Evolutionary conservation across 2,329 filamentous ascomycete genomes (phyloP).

Genomic region (Fusarium armeniacum): DNA sequence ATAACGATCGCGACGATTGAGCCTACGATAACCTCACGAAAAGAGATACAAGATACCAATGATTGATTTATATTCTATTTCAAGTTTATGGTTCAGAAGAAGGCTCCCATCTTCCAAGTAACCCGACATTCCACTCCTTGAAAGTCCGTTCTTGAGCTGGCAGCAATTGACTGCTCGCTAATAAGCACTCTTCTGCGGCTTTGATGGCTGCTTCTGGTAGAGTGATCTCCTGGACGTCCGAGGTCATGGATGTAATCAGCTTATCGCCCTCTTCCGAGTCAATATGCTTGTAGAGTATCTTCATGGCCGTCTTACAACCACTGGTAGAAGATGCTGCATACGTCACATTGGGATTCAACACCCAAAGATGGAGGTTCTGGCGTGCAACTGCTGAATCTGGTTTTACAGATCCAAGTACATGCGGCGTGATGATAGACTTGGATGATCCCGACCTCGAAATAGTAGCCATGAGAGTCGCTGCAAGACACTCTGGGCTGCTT

Average conservation of each 20-base stretch:
- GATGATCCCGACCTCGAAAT: conserved; percentile 70
- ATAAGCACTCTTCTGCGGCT: conserved; percentile 61
- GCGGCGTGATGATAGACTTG: conserved; percentile 66
- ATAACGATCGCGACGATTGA: background rate
- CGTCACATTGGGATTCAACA: conserved; percentile 68
- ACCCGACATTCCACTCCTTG: conserved; percentile 75
- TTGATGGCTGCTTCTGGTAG: conserved; percentile 66
- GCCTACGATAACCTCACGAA: background rate
- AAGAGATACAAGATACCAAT: background rate
- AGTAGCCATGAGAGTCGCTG: conserved; percentile 66
- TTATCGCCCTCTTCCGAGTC: conserved; percentile 60
- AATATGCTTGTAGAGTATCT: conserved; percentile 66
- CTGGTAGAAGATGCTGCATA: conserved; percentile 61
- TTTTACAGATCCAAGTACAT: conserved; percentile 33
- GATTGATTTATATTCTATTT: background rate
- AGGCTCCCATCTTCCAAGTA: conserved; percentile 64
- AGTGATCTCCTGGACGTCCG: conserved; percentile 70
- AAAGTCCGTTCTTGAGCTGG: conserved; percentile 70
- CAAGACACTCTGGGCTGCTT: conserved; percentile 64
- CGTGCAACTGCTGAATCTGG: conserved; percentile 8
- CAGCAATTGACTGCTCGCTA: conserved; percentile 64
- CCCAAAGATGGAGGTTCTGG: conserved; percentile 65
- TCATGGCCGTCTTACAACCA: conserved; percentile 60
- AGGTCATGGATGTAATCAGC: conserved; percentile 65
- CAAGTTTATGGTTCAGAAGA: background rate